Evolutionary conservation across 208 protist genomes (phyloP).

Genomic region (Porcisia deanei): DNA sequence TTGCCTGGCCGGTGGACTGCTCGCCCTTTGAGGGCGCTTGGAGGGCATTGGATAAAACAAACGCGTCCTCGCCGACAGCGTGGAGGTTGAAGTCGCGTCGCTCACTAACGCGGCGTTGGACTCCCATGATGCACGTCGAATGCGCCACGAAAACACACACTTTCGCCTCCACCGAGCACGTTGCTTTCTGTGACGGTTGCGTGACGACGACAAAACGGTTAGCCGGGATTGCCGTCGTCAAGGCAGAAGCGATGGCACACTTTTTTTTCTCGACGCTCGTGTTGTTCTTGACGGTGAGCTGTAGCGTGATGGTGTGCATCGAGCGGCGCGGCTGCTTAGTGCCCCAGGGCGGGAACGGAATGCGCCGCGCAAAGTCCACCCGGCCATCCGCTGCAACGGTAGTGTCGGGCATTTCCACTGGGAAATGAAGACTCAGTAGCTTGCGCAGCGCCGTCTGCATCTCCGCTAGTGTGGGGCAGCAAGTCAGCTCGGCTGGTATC

Average conservation of each 20-base stretch:
- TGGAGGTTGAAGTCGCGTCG: slow-evolving; percentile 73
- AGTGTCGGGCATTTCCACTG: slow-evolving; percentile 6
- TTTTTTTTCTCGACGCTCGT: slow-evolving; percentile 75
- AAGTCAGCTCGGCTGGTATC: slow-evolving; percentile 77
- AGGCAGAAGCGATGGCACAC: slow-evolving; percentile 35
- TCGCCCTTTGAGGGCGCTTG: slow-evolving; percentile 3
- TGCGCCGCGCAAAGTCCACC: slow-evolving; percentile 24
- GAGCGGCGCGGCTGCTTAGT: slow-evolving; percentile 12
- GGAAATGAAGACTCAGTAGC: slow-evolving; percentile 63
- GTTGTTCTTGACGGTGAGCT: slow-evolving; percentile 87
- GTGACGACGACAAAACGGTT: slow-evolving; percentile 81
- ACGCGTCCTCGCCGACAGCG: slow-evolving; percentile 49
- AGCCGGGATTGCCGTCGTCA: slow-evolving; percentile 58
- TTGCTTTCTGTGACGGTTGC: slow-evolving; percentile 27
- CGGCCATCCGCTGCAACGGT: slow-evolving; percentile 12
- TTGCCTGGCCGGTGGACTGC: not conserved
- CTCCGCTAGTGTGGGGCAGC: slow-evolving; percentile 76
- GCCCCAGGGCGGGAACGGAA: slow-evolving; percentile 22
- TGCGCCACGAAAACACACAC: slow-evolving; percentile 67
- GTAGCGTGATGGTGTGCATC: slow-evolving; percentile 55
- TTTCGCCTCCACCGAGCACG: slow-evolving; percentile 32
- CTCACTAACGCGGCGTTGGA: slow-evolving; percentile 52
- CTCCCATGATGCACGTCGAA: slow-evolving; percentile 77
- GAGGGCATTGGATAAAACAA: slow-evolving; percentile 57
- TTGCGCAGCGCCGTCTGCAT: slow-evolving; percentile 61